A percentile compares a stretch with the other conserved stretches of the same genome.
These are phyloP conservation scores for Boletus pseudo-olivaceus DNA, from an alignment of 768 basidiomycete species.

Conservation along the genomic window DNA sequence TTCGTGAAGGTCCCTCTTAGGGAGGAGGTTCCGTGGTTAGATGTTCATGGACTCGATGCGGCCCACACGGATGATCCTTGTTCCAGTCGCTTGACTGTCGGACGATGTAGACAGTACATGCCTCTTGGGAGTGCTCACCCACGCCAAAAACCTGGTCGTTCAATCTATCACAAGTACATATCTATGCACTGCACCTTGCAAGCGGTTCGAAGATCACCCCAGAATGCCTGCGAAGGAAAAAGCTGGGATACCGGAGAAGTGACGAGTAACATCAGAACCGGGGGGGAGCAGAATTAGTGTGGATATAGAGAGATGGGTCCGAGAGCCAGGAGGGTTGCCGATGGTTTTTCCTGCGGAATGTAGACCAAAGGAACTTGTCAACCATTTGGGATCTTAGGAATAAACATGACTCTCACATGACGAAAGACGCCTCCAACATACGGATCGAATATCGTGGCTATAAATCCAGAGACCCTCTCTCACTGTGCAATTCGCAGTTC, in stretches of 20 bases:
- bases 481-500: constrained; percentile 45
- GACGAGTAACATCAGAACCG: constrained; percentile 59
- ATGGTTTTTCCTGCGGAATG: constrained; percentile 48
- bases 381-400: neutral
- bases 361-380: constrained; percentile 29
- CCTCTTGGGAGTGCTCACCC: neutral
- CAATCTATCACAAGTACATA: neutral
- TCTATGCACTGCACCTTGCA: constrained; percentile 26
- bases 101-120: neutral
- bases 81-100: neutral
- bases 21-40: no score
- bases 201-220: constrained; percentile 4
- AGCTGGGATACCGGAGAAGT: constrained; percentile 50
- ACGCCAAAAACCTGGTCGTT: neutral
- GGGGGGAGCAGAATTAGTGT: constrained; percentile 66
- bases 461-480: constrained; percentile 87
- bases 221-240: constrained; percentile 49
- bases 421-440: constrained; percentile 84
- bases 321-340: constrained; percentile 59
- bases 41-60: no score
- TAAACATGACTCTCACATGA: constrained; percentile 54
- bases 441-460: constrained; percentile 72
- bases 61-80: no score
- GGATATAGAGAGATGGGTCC: constrained; percentile 70
- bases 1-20: constrained; percentile 48